Conservation (phyloP, 2,329 filamentous ascomycete genomes). For the Orbilia ellipsospora region DNA sequence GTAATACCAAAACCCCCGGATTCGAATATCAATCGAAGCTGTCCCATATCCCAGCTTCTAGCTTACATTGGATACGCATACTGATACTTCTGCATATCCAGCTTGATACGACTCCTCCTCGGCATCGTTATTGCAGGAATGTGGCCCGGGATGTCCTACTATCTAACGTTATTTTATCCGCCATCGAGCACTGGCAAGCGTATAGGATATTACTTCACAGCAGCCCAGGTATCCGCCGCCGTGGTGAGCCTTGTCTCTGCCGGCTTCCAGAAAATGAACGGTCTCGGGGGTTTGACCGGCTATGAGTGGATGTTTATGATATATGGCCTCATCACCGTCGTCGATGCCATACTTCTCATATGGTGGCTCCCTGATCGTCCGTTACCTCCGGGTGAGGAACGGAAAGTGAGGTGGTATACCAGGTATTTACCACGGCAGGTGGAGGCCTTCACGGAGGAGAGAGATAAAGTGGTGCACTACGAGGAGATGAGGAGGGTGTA, state of each 20-base stretch:
- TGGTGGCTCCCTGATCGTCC: slow-evolving; percentile 94
- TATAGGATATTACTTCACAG: slow-evolving; percentile 90
- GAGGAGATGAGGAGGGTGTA: slow-evolving; percentile 84
- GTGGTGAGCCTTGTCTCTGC: slow-evolving; percentile 90
- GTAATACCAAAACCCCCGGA: slow-evolving; percentile 57
- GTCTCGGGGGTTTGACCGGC: slow-evolving; percentile 77
- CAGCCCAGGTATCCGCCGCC: slow-evolving; percentile 86
- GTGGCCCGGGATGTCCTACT: slow-evolving; percentile 96
- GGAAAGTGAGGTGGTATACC: slow-evolving; percentile 63
- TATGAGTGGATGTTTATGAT: slow-evolving; percentile 94
- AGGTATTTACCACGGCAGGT: slow-evolving; percentile 75
- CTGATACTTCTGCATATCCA: slow-evolving; percentile 56
- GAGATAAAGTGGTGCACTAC: slow-evolving; percentile 82
- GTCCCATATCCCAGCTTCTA: neutral
- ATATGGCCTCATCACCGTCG: slow-evolving; percentile 79
- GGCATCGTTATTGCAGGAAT: slow-evolving; percentile 90
- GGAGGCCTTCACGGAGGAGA: slow-evolving; percentile 77
- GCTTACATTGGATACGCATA: neutral
- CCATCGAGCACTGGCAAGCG: slow-evolving; percentile 86
- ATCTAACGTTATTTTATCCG: slow-evolving; percentile 90
- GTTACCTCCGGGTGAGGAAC: slow-evolving; percentile 68
- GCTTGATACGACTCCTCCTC: slow-evolving; percentile 82
- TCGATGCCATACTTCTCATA: slow-evolving; percentile 77
- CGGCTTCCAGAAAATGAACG: slow-evolving; percentile 92
- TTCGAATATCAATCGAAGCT: neutral